Evolutionary conservation across 1,139 yeast genomes (phyloP).

Genomic region (Hyphopichia fennica): DNA sequence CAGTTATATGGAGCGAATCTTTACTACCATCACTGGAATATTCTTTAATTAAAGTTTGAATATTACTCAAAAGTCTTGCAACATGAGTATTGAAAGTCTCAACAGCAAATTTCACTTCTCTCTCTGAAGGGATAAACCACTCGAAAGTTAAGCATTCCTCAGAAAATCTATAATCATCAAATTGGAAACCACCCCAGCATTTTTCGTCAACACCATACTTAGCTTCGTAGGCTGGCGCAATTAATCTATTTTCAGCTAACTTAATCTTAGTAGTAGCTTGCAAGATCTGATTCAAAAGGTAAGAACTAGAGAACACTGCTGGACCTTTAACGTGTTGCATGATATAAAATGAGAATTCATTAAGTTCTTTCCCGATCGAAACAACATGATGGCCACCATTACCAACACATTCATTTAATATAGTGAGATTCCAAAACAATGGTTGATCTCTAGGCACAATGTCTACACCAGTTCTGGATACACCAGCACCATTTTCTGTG

Average conservation of each 20-base stretch:
- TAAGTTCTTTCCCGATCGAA: conserved; percentile 45
- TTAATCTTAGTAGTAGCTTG: conserved; percentile 64
- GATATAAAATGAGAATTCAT: conserved; percentile 50
- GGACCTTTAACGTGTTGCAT: conserved; percentile 73
- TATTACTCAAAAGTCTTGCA: conserved; percentile 38
- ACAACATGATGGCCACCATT: conserved; percentile 60
- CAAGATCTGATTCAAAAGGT: conserved; percentile 63
- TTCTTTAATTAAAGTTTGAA: conserved; percentile 39
- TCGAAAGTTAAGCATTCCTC: conserved; percentile 51
- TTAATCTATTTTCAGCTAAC: conserved; percentile 53
- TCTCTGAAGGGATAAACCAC: conserved; percentile 73
- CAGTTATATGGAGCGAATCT: conserved; percentile 34
- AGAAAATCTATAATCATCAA: conserved; percentile 39
- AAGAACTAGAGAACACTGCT: conserved; percentile 43
- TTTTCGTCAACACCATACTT: conserved; percentile 42
- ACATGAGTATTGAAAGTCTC: conserved; percentile 56
- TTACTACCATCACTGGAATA: conserved; percentile 16
- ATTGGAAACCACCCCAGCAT: conserved; percentile 77
- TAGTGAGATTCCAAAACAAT: conserved; percentile 69
- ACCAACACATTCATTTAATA: conserved; percentile 70
- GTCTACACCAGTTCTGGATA: conserved; percentile 66
- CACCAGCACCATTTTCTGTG: conserved; percentile 83
- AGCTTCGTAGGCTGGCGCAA: conserved; percentile 38
- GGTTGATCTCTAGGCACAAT: conserved; percentile 76
- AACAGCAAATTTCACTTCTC: conserved; percentile 63